These are phyloP conservation scores for Gypsophila paniculata DNA, from an alignment of 179 eudicot species.

Conservation along the genomic window DNA sequence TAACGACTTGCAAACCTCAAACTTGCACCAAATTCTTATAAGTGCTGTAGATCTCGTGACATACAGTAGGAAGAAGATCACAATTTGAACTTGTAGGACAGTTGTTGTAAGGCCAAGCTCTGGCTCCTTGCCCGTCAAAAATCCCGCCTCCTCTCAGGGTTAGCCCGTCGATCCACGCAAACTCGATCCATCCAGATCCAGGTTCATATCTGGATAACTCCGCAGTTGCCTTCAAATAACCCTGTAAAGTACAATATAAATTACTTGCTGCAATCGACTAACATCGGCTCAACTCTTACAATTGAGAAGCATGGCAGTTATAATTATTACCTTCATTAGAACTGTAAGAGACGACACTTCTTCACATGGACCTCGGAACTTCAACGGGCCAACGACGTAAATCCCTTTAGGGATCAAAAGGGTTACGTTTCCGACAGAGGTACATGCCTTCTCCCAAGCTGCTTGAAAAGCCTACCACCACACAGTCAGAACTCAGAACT, in stretches of 20 bases:
- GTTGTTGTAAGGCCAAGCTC: conserved; percentile 39
- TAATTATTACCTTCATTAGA: conserved; percentile 26
- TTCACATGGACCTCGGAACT: conserved; percentile 38
- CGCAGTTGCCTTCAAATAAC: conserved; percentile 37
- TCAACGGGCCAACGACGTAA: conserved; percentile 41
- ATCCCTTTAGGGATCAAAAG: conserved; percentile 36
- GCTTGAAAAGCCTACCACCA: conserved; percentile 29
- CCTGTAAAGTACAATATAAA: conserved; percentile 12
- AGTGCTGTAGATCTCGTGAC: conserved; percentile 5
- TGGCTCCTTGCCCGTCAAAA: conserved; percentile 44
- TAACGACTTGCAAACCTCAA: not conserved
- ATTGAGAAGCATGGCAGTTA: not conserved
- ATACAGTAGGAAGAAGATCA: conserved; percentile 40
- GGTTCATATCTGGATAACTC: conserved; percentile 27
- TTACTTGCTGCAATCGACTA: not conserved
- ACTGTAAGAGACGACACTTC: conserved; percentile 31
- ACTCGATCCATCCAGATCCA: conserved; percentile 40
- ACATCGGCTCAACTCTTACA: not conserved
- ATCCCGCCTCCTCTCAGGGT: conserved; percentile 37
- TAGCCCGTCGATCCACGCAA: conserved; percentile 38
- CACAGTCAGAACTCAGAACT: not conserved
- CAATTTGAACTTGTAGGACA: conserved; percentile 36
- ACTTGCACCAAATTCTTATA: not conserved
- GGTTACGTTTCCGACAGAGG: conserved; percentile 31
- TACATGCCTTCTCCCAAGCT: conserved; percentile 39